Evolutionary conservation across 352 stramenopile species (phyloP).

Genomic region (Globisporangium canariense): DNA sequence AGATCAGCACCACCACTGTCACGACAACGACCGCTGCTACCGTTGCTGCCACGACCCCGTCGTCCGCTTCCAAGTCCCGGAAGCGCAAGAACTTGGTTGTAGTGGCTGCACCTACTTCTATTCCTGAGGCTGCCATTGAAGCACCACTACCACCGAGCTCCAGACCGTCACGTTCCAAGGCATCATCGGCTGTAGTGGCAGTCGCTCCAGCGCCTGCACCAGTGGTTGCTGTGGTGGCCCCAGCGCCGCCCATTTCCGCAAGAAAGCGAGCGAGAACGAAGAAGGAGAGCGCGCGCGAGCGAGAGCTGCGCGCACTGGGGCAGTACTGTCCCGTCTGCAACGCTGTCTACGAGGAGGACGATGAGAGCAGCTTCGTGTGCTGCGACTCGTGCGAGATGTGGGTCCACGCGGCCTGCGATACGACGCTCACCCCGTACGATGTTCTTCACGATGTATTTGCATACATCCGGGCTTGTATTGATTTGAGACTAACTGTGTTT

Average conservation of each 20-base stretch:
- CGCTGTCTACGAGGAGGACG: constrained; percentile 81
- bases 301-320: constrained; percentile 67
- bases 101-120: background rate
- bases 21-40: background rate
- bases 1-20: background rate
- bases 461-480: background rate
- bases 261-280: constrained; percentile 60
- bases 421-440: constrained; percentile 54
- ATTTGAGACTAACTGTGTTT: constrained; percentile 9
- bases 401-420: constrained; percentile 76
- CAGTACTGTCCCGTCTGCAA: constrained; percentile 89
- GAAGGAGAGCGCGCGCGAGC: constrained; percentile 68
- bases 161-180: constrained; percentile 8
- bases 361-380: constrained; percentile 83
- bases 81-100: constrained; percentile 25
- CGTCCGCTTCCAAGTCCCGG: constrained; percentile 23
- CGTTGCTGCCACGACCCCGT: background rate
- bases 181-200: constrained; percentile 18
- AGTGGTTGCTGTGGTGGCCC: constrained; percentile 5
- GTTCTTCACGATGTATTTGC: constrained; percentile 21
- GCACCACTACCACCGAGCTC: background rate
- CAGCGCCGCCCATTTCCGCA: constrained; percentile 3
- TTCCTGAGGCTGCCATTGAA: background rate
- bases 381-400: constrained; percentile 89
- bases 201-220: constrained; percentile 1